Conservation (phyloP, 163 green algal species). For the Chlorella variabilis region DNA sequence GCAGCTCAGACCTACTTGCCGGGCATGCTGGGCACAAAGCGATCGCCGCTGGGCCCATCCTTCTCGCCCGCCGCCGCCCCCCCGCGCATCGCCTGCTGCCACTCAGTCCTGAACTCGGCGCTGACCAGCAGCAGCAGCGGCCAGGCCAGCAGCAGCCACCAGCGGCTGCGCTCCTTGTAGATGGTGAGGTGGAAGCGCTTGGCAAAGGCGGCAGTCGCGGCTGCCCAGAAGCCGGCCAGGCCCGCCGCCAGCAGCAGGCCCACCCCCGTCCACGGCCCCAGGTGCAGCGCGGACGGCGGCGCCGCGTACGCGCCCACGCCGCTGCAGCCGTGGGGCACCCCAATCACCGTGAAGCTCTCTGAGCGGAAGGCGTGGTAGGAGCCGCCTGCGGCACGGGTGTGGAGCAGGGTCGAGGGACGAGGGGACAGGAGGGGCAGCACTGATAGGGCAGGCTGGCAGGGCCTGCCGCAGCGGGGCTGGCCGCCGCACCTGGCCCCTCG, state of each 20-base stretch:
- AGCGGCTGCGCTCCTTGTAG: slow-evolving; percentile 17
- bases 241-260: slow-evolving; percentile 8
- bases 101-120: slow-evolving; percentile 24
- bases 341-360: slow-evolving; percentile 21
- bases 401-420: no score
- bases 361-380: slow-evolving; percentile 1
- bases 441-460: no score
- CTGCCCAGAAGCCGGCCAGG: slow-evolving; percentile 18
- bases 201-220: slow-evolving; percentile 2
- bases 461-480: no score
- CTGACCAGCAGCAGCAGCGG: slow-evolving; percentile 16
- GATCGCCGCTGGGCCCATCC: background rate
- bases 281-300: background rate
- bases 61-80: background rate
- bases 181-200: slow-evolving; percentile 14
- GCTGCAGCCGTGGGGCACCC: background rate
- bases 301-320: background rate
- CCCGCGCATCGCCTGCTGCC: slow-evolving; percentile 8
- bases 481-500: background rate
- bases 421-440: no score
- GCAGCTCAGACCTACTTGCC: slow-evolving; percentile 7
- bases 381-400: no score
- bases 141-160: slow-evolving; percentile 22
- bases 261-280: background rate
- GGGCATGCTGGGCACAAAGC: background rate